phyloP scores from a whole-genome alignment of 306 rosid genomes.

The Cyclanthera cordifolia region DNA sequence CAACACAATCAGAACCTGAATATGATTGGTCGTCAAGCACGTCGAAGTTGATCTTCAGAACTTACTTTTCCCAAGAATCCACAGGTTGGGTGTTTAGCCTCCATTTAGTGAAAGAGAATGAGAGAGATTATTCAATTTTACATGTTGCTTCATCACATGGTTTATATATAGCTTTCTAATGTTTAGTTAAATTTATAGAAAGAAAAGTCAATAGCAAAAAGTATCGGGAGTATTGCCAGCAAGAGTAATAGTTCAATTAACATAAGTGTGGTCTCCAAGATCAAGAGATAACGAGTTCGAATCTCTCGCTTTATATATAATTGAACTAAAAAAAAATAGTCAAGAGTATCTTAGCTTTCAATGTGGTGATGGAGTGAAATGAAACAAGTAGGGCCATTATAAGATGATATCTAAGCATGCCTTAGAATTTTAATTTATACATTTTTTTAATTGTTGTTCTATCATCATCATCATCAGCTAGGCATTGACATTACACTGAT shows the following conservation, averaged over 20 bases:
- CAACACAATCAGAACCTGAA: slow-evolving; percentile 17
- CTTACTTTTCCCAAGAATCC: not conserved
- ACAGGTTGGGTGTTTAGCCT: slow-evolving; percentile 1
- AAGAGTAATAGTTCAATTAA: too few relatives aligned
- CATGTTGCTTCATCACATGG: not conserved
- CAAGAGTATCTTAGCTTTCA: not conserved
- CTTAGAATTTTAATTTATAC: not conserved
- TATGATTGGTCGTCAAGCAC: slow-evolving; percentile 3
- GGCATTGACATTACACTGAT: not conserved
- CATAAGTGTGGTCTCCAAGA: too few relatives aligned
- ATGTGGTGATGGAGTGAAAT: not conserved
- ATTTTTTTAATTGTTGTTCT: not conserved
- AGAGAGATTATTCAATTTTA: not conserved
- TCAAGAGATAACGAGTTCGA: too few relatives aligned
- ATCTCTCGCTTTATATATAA: too few relatives aligned
- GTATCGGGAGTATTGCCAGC: not conserved
- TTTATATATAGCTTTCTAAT: not conserved
- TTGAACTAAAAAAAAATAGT: not conserved
- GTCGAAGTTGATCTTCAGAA: not conserved
- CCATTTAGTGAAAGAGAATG: not conserved
- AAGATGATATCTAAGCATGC: slow-evolving; percentile 6
- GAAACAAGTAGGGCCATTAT: slow-evolving; percentile 1
- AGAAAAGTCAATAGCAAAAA: not conserved
- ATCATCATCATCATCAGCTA: slow-evolving; percentile 9
- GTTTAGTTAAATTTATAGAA: slow-evolving; percentile 3